Conservation (phyloP, 495 filamentous ascomycete genomes). For the Aspergillus coremiiformis region DNA sequence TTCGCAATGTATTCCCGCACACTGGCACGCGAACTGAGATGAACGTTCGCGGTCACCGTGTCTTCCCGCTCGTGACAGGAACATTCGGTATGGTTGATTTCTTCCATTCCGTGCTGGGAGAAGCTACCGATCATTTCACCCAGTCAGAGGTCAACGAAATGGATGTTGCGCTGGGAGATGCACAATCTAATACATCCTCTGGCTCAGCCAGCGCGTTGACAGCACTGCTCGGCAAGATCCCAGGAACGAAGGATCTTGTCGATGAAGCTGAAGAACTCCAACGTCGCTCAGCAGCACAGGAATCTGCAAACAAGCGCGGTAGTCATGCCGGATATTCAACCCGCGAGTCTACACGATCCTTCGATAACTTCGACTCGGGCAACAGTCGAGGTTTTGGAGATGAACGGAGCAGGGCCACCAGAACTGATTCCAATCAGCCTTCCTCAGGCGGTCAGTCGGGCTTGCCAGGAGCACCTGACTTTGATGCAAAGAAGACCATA, state of each 20-base stretch:
- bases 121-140: slow-evolving; percentile 91
- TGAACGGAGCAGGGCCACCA: background rate
- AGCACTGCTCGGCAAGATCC: slow-evolving; percentile 66
- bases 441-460: slow-evolving; percentile 37
- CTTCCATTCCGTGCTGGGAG: slow-evolving; percentile 91
- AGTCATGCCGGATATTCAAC: slow-evolving; percentile 29
- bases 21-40: slow-evolving; percentile 69
- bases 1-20: slow-evolving; percentile 76
- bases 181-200: slow-evolving; percentile 42
- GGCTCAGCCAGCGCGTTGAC: slow-evolving; percentile 51
- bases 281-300: slow-evolving; percentile 64
- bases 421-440: slow-evolving; percentile 8
- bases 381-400: slow-evolving; percentile 8
- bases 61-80: slow-evolving; percentile 84
- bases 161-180: slow-evolving; percentile 62
- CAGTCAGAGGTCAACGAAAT: slow-evolving; percentile 92
- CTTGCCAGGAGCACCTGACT: slow-evolving; percentile 64
- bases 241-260: slow-evolving; percentile 70
- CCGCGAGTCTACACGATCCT: slow-evolving; percentile 5
- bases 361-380: slow-evolving; percentile 1
- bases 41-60: slow-evolving; percentile 60
- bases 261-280: slow-evolving; percentile 70
- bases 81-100: slow-evolving; percentile 93
- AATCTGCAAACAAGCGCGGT: slow-evolving; percentile 48
- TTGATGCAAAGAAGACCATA: slow-evolving; percentile 76